phyloP scores from a whole-genome alignment of 2,329 filamentous ascomycete species.

The Tolypocladium inflatum region DNA sequence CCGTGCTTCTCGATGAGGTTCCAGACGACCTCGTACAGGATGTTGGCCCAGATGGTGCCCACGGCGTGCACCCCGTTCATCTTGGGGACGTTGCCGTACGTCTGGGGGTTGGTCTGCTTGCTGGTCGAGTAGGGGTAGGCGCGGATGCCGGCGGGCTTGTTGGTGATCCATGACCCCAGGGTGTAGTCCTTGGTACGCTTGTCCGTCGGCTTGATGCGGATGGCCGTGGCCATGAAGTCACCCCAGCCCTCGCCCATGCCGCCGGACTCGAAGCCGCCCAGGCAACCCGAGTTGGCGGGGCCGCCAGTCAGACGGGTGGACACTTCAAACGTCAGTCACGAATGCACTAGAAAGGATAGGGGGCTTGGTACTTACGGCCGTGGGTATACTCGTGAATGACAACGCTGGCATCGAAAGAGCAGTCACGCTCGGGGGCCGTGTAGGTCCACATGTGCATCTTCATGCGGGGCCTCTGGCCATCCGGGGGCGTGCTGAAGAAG shows the following conservation, averaged over 20 bases:
- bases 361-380: constrained; percentile 22
- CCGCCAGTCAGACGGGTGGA: constrained; percentile 51
- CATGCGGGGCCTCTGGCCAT: constrained; percentile 44
- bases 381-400: constrained; percentile 52
- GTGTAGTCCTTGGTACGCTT: constrained; percentile 35
- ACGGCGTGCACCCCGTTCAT: constrained; percentile 32
- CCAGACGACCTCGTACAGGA: constrained; percentile 48
- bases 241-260: constrained; percentile 52
- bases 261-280: constrained; percentile 35
- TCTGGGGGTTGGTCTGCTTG: constrained; percentile 37
- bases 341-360: not conserved
- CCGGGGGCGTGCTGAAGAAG: constrained; percentile 44
- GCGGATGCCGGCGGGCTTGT: constrained; percentile 35
- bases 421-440: constrained; percentile 39
- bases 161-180: constrained; percentile 40
- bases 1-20: constrained; percentile 47
- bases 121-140: constrained; percentile 41
- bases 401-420: constrained; percentile 49
- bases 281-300: constrained; percentile 40
- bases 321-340: constrained; percentile 20
- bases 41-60: constrained; percentile 42
- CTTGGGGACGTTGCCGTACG: constrained; percentile 34
- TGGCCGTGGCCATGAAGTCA: constrained; percentile 44
- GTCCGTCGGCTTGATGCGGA: constrained; percentile 35
- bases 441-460: constrained; percentile 47